A percentile compares a stretch with the other conserved stretches of the same genome.
These are phyloP conservation scores for Zymoseptoria brevis DNA, from an alignment of 2,329 filamentous ascomycete species.

Conservation along the genomic window DNA sequence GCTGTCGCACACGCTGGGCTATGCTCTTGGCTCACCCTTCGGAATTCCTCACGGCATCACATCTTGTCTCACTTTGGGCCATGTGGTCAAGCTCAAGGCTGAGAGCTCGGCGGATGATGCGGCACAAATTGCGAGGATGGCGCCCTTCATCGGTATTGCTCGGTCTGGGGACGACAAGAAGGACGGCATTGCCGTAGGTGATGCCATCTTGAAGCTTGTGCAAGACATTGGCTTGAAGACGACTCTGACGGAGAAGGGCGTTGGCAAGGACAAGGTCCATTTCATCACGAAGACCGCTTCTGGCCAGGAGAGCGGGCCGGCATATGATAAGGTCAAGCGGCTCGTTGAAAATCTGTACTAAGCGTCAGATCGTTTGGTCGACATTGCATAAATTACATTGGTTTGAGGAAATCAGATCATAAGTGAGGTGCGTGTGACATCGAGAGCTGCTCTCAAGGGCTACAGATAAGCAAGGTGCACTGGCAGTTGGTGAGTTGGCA, in stretches of 20 bases:
- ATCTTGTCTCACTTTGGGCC: constrained; percentile 46
- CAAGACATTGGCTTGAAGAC: constrained; percentile 36
- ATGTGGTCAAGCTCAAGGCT: constrained; percentile 48
- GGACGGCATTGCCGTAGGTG: constrained; percentile 40
- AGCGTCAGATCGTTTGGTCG: too few species aligned
- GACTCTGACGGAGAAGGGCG: constrained; percentile 40
- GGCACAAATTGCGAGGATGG: constrained; percentile 37
- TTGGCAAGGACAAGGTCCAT: constrained; percentile 35
- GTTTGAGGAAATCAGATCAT: too few species aligned
- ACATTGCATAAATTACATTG: too few species aligned
- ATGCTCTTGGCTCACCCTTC: constrained; percentile 49
- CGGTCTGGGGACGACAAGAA: constrained; percentile 33
- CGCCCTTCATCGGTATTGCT: constrained; percentile 37
- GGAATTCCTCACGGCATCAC: constrained; percentile 51
- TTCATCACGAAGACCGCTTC: constrained; percentile 40
- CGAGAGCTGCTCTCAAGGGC: background rate
- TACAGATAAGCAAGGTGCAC: background rate
- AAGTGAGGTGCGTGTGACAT: too few species aligned
- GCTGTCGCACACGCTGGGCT: constrained; percentile 35
- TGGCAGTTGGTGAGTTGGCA: background rate
- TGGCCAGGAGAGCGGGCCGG: constrained; percentile 34
- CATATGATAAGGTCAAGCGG: constrained; percentile 37
- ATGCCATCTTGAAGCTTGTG: constrained; percentile 39
- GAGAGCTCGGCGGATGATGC: constrained; percentile 36
- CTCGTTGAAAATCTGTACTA: constrained; percentile 38